Evolutionary conservation across 1,284 basidiomycete species (phyloP).

Genomic region (Phellopilus nigrolimitatus): DNA sequence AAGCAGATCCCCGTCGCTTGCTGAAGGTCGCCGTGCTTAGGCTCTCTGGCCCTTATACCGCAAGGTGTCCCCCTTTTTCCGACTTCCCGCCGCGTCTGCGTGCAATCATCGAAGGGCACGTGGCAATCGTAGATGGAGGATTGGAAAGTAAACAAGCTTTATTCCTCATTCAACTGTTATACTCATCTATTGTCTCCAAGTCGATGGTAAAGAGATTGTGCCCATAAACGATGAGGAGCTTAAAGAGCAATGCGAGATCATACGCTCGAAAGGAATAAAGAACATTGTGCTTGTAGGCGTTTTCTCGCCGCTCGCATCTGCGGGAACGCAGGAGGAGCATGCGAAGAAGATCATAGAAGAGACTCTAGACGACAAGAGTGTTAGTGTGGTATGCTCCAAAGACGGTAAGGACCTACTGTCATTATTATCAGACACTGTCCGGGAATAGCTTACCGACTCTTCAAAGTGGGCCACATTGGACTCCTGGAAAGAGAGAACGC

Average conservation of each 20-base stretch:
- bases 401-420: conserved; percentile 32
- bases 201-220: conserved; percentile 45
- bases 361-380: conserved; percentile 32
- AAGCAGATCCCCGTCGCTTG: conserved; percentile 41
- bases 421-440: conserved; percentile 25
- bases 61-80: conserved; percentile 38
- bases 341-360: conserved; percentile 38
- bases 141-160: conserved; percentile 32
- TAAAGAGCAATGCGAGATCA: conserved; percentile 36
- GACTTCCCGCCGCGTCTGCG: conserved; percentile 42
- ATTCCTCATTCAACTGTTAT: no score
- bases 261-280: conserved; percentile 37
- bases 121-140: conserved; percentile 43
- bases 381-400: conserved; percentile 40
- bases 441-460: neutral
- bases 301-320: conserved; percentile 44
- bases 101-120: conserved; percentile 39
- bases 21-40: conserved; percentile 51
- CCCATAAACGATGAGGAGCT: conserved; percentile 38
- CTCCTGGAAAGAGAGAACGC: conserved; percentile 61
- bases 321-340: conserved; percentile 42
- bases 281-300: conserved; percentile 45
- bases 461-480: conserved; percentile 47
- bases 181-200: conserved; percentile 17
- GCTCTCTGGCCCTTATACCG: conserved; percentile 43